Conservation (phyloP, 2,329 filamentous ascomycete species). For the Penicillium sp. region DNA sequence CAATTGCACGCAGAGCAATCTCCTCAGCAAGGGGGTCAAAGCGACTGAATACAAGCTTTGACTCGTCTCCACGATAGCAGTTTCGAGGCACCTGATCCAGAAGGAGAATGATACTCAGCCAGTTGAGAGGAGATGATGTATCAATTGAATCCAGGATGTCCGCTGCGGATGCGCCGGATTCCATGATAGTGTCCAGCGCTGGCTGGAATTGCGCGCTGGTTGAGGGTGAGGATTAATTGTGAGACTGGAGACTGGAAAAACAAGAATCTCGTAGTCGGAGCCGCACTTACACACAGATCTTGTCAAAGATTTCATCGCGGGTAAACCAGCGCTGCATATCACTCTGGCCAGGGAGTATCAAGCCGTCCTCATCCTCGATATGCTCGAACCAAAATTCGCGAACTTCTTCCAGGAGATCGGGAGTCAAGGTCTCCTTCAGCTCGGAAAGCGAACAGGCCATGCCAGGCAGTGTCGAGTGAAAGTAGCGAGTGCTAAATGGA, state of each 20-base stretch:
- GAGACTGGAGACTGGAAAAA: background rate
- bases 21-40: constrained; percentile 60
- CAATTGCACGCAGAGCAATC: constrained; percentile 44
- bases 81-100: constrained; percentile 67
- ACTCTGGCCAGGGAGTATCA: constrained; percentile 19
- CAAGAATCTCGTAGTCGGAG: background rate
- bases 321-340: constrained; percentile 28
- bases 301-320: constrained; percentile 21
- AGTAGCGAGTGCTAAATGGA: background rate
- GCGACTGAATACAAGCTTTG: constrained; percentile 52
- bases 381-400: constrained; percentile 30
- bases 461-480: constrained; percentile 9
- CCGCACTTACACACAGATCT: constrained; percentile 22
- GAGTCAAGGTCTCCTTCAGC: constrained; percentile 20
- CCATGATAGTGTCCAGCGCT: constrained; percentile 21
- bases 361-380: constrained; percentile 14
- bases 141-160: constrained; percentile 22
- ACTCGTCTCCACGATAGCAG: constrained; percentile 56
- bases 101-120: constrained; percentile 57
- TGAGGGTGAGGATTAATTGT: background rate
- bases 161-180: constrained; percentile 14
- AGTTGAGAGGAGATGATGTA: constrained; percentile 16
- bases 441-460: constrained; percentile 6
- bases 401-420: constrained; percentile 22
- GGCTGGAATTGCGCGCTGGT: constrained; percentile 22